These are phyloP conservation scores for Trichosporon coremiiforme DNA, from an alignment of 1,284 basidiomycete genomes.

Conservation along the genomic window DNA sequence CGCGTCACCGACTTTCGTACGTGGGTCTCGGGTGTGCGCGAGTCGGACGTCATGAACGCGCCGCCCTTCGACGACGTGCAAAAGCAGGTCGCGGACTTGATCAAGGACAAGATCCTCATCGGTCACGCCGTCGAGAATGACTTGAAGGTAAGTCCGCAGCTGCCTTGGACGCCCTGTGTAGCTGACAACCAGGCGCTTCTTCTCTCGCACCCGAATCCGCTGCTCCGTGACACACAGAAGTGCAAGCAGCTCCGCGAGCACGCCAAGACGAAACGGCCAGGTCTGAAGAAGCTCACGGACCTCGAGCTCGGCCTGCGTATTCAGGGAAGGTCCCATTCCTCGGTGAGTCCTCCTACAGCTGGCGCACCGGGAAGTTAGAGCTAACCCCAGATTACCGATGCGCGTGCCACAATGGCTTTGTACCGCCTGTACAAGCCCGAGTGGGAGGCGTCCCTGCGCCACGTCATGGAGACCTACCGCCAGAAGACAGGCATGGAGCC, in stretches of 20 bases:
- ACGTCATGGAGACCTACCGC: conserved; percentile 48
- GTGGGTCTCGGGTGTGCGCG: conserved; percentile 82
- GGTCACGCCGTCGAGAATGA: conserved; percentile 95
- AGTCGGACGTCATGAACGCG: conserved; percentile 75
- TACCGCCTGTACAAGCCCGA: conserved; percentile 82
- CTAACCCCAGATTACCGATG: conserved; percentile 75
- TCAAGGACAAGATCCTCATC: conserved; percentile 79
- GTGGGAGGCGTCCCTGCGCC: conserved; percentile 69
- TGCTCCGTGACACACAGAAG: conserved; percentile 80
- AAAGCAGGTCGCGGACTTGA: conserved; percentile 71
- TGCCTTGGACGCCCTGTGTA: background rate
- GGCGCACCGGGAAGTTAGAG: background rate
- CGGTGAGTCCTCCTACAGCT: conserved; percentile 61
- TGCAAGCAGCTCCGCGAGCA: conserved; percentile 59
- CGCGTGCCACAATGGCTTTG: conserved; percentile 92
- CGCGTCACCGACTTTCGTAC: conserved; percentile 93
- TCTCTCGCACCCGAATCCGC: conserved; percentile 79
- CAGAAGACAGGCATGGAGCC: conserved; percentile 39
- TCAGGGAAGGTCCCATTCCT: conserved; percentile 83
- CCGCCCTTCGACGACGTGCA: conserved; percentile 80
- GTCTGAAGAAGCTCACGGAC: conserved; percentile 77
- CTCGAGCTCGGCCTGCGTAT: conserved; percentile 81
- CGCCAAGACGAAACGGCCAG: conserved; percentile 67
- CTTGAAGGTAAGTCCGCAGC: conserved; percentile 65
- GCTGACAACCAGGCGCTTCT: conserved; percentile 68